Conservation (phyloP, 805 yeast genomes). For the Kodamaea leandrae region DNA sequence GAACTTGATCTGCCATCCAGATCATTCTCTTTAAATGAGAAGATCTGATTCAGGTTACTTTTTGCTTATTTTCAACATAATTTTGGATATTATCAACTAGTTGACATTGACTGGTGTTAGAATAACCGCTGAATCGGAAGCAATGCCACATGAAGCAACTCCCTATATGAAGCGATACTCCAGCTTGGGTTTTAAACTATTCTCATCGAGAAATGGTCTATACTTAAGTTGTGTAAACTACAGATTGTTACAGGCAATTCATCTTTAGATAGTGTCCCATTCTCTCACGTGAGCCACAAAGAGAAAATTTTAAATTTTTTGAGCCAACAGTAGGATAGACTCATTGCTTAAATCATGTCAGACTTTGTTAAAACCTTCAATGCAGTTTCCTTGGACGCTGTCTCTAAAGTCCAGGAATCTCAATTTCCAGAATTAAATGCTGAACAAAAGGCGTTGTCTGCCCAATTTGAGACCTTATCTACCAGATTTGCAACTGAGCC, state of each 20-base stretch:
- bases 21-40: too few species aligned
- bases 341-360: conserved; percentile 23
- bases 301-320: conserved; percentile 6
- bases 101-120: neutral
- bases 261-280: neutral
- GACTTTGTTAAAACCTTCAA: conserved; percentile 27
- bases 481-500: conserved; percentile 49
- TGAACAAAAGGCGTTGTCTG: conserved; percentile 65
- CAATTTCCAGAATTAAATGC: conserved; percentile 30
- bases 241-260: neutral
- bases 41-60: too few species aligned
- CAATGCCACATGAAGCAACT: neutral
- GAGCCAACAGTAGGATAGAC: conserved; percentile 3
- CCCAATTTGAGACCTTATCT: conserved; percentile 81
- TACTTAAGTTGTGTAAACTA: too few species aligned
- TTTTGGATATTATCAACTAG: too few species aligned
- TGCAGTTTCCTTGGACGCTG: conserved; percentile 30
- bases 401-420: conserved; percentile 17
- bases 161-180: too few species aligned
- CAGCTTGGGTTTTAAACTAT: too few species aligned
- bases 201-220: too few species aligned
- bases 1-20: too few species aligned
- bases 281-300: conserved; percentile 7
- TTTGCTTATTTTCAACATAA: too few species aligned
- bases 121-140: neutral